Conservation (phyloP, 2,329 filamentous ascomycete species). For the Neofusicoccum cordaticola region DNA sequence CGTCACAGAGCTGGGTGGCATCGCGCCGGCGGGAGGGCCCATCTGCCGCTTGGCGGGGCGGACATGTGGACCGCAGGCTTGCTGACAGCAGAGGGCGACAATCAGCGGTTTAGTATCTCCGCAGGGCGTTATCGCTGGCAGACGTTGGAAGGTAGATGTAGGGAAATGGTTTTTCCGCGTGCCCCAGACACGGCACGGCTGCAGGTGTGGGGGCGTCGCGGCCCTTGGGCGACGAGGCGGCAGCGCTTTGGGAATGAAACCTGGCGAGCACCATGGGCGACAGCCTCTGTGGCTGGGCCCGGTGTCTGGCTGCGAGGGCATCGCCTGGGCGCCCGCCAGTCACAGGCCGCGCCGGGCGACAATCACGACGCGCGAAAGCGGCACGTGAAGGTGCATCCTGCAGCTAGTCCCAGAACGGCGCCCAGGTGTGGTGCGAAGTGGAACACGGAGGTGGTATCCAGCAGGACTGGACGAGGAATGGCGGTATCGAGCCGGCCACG, state of each 20-base stretch:
- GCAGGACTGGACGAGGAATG: constrained; percentile 11
- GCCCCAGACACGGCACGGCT: constrained; percentile 3
- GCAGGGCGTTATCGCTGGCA: background rate
- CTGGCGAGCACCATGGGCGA: constrained; percentile 1
- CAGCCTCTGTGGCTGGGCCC: constrained; percentile 8
- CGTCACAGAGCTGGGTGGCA: background rate
- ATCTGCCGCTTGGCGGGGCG: background rate
- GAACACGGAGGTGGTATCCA: constrained; percentile 13
- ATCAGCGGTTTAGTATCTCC: background rate
- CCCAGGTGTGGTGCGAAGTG: constrained; percentile 11
- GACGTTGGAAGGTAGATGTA: background rate
- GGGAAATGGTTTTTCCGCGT: constrained; percentile 13
- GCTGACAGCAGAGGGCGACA: background rate
- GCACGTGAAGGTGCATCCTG: constrained; percentile 14
- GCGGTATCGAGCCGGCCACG: constrained; percentile 14
- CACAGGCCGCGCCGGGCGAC: constrained; percentile 4
- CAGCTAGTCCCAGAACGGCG: constrained; percentile 14
- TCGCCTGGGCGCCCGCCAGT: background rate
- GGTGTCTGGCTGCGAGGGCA: background rate
- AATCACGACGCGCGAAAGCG: constrained; percentile 10
- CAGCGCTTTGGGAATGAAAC: constrained; percentile 10
- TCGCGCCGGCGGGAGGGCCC: background rate
- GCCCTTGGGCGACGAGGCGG: background rate
- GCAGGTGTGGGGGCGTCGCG: constrained; percentile 4
- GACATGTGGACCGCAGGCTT: background rate